Evolutionary conservation across 441 rosid species (phyloP).

Genomic region (Theobroma grandiflorum): DNA sequence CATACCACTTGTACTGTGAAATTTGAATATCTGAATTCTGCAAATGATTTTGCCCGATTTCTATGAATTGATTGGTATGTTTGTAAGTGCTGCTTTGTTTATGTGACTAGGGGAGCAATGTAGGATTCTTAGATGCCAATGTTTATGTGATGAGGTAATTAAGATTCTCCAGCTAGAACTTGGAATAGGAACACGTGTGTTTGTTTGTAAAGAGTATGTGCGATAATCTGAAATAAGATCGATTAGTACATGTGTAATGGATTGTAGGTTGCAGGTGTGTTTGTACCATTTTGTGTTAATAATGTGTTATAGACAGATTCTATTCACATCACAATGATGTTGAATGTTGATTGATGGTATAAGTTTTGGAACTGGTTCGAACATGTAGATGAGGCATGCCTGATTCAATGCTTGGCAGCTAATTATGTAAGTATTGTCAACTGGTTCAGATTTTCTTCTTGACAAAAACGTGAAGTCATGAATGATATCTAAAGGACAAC

Average conservation of each 20-base stretch:
- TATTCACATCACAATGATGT: background rate
- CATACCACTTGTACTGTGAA: background rate
- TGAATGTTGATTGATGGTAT: background rate
- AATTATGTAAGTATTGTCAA: background rate
- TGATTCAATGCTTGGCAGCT: background rate
- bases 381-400: background rate
- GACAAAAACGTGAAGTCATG: background rate
- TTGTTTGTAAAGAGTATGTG: background rate
- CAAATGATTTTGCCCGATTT: background rate
- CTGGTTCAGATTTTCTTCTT: background rate
- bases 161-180: constrained; percentile 1
- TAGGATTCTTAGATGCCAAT: background rate
- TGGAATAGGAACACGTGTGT: background rate
- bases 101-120: background rate
- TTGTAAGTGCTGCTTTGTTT: background rate
- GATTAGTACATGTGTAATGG: background rate
- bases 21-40: background rate
- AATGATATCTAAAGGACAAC: background rate
- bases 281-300: no score
- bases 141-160: background rate
- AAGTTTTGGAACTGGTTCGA: background rate
- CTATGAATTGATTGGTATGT: background rate
- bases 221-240: background rate
- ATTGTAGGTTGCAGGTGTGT: background rate
- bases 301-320: background rate